Evolutionary conservation across 2,329 filamentous ascomycete genomes (phyloP).

Genomic region (Calonectria montana): DNA sequence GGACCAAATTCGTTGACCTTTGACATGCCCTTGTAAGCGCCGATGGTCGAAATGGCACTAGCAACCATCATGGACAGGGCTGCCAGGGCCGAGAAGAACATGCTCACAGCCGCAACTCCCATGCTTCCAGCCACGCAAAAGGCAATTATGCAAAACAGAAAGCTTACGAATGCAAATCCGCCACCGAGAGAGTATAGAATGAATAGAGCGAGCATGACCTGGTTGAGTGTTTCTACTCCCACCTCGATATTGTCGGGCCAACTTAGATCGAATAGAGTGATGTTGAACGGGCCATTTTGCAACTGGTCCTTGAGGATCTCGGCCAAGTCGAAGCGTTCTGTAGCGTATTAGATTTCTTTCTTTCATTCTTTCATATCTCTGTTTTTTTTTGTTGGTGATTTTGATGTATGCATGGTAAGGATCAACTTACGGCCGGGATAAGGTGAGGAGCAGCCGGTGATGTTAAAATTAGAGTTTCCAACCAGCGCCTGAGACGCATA

Average conservation of each 20-base stretch:
- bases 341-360: neutral
- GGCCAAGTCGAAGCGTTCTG: constrained; percentile 7
- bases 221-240: constrained; percentile 9
- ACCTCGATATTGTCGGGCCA: constrained; percentile 2
- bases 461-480: neutral
- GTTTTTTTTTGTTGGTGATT: neutral
- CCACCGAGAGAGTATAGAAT: neutral
- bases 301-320: neutral
- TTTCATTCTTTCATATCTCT: neutral
- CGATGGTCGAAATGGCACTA: constrained; percentile 3
- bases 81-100: neutral
- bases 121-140: neutral
- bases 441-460: neutral
- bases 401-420: neutral
- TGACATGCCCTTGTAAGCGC: constrained; percentile 4
- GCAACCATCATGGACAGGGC: neutral
- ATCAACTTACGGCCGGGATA: constrained; percentile 3
- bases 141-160: neutral
- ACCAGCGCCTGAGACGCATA: neutral
- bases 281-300: neutral
- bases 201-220: neutral
- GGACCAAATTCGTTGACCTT: neutral
- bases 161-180: neutral
- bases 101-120: constrained; percentile 3
- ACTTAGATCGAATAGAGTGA: constrained; percentile 1